These are phyloP conservation scores for Dysphania ambrosioides DNA, from an alignment of 148 eudicot genomes.

Conservation along the genomic window DNA sequence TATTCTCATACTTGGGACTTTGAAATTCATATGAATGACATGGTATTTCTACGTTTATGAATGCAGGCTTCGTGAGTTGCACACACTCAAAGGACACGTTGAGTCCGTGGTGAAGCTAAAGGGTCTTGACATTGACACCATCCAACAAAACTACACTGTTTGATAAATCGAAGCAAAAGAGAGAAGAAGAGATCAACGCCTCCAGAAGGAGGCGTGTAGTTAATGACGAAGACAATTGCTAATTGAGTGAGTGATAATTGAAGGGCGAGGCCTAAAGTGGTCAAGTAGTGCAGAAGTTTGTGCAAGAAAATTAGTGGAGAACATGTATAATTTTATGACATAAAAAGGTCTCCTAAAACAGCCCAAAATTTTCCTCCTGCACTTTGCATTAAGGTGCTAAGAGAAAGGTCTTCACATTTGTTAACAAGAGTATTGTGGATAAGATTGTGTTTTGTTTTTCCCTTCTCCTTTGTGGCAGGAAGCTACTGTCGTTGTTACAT, in stretches of 20 bases:
- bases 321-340: constrained; percentile 25
- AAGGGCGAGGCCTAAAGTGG: constrained; percentile 8
- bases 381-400: constrained; percentile 22
- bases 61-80: constrained; percentile 81
- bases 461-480: constrained; percentile 16
- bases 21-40: background rate
- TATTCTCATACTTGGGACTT: background rate
- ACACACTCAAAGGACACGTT: constrained; percentile 87
- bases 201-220: constrained; percentile 4
- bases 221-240: constrained; percentile 31
- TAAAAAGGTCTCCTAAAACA: constrained; percentile 22
- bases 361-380: constrained; percentile 18
- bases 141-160: constrained; percentile 79
- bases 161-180: constrained; percentile 24
- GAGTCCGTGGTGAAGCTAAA: constrained; percentile 90
- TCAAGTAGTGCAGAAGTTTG: constrained; percentile 15
- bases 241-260: constrained; percentile 19
- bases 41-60: background rate
- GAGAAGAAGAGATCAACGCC: constrained; percentile 1
- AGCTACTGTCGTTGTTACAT: constrained; percentile 19
- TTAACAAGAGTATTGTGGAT: constrained; percentile 30
- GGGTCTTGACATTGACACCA: constrained; percentile 79
- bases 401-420: constrained; percentile 25
- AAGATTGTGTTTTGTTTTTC: constrained; percentile 11
- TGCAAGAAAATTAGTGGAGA: constrained; percentile 23